phyloP scores from a whole-genome alignment of 1,284 basidiomycete genomes.

The Papiliotrema nemorosa region DNA sequence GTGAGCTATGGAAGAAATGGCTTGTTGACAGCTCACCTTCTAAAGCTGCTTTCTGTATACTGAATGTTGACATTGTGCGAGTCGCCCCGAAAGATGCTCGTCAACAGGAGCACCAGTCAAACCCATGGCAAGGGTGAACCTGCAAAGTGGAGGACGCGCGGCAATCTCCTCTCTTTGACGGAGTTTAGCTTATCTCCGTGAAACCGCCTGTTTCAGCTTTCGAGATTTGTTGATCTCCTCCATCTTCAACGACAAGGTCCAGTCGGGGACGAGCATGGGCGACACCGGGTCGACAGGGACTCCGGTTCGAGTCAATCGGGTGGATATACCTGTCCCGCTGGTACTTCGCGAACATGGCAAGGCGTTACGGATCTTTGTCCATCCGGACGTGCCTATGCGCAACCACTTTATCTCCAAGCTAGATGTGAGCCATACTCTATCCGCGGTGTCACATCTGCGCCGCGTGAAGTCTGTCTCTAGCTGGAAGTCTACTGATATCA shows the following conservation, averaged over 20 bases:
- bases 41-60: conserved; percentile 48
- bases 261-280: too few relatives aligned
- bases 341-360: background rate
- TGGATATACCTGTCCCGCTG: background rate
- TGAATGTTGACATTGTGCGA: conserved; percentile 28
- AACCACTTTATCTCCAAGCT: conserved; percentile 1
- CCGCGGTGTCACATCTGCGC: too few relatives aligned
- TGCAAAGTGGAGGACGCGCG: too few relatives aligned
- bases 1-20: background rate
- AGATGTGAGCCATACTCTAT: conserved; percentile 3
- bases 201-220: too few relatives aligned
- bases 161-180: too few relatives aligned
- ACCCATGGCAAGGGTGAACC: too few relatives aligned
- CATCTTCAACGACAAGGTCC: too few relatives aligned
- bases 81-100: too few relatives aligned
- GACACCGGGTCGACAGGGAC: background rate
- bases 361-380: background rate
- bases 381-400: conserved; percentile 3
- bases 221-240: too few relatives aligned
- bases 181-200: too few relatives aligned
- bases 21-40: conserved; percentile 38
- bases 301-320: background rate
- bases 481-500: background rate
- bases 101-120: too few relatives aligned
- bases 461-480: too few relatives aligned